phyloP scores from a whole-genome alignment of 2,329 filamentous ascomycete genomes.

The Monosporascus sp. region DNA sequence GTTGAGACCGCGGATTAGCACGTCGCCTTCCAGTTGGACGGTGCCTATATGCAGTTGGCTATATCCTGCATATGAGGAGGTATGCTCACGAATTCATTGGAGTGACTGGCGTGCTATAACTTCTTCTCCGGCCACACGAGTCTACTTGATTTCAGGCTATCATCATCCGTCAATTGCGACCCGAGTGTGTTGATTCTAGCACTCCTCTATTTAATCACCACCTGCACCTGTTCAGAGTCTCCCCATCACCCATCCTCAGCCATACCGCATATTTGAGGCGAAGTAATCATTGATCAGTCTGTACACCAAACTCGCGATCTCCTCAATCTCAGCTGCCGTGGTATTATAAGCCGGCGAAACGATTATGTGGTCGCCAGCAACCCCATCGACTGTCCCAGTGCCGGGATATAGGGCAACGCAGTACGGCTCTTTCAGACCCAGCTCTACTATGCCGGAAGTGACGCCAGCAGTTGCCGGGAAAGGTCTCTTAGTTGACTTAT shows the following conservation, averaged over 20 bases:
- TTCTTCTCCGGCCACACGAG: background rate
- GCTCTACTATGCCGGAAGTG: conserved; percentile 9
- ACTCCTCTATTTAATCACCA: background rate
- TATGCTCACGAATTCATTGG: background rate
- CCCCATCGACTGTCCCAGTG: conserved; percentile 45
- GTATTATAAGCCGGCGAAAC: conserved; percentile 65
- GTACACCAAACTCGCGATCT: conserved; percentile 45
- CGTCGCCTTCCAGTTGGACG: background rate
- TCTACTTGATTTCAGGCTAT: too few relatives aligned
- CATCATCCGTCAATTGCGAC: too few relatives aligned
- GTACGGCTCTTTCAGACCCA: conserved; percentile 12
- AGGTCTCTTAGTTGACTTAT: conserved; percentile 29
- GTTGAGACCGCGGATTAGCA: background rate
- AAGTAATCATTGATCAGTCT: conserved; percentile 49
- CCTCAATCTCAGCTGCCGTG: conserved; percentile 48
- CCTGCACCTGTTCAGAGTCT: too few relatives aligned
- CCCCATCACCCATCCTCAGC: too few relatives aligned
- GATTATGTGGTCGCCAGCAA: conserved; percentile 63
- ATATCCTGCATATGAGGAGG: background rate
- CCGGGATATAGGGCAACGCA: conserved; percentile 42
- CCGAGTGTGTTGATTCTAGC: too few relatives aligned
- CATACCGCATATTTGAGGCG: conserved; percentile 3
- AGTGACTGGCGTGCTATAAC: background rate
- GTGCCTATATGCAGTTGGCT: background rate
- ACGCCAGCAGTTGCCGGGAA: conserved; percentile 23